Evolutionary conservation across 257 asterid genomes (phyloP).

Genomic region (Paulownia fortunei): DNA sequence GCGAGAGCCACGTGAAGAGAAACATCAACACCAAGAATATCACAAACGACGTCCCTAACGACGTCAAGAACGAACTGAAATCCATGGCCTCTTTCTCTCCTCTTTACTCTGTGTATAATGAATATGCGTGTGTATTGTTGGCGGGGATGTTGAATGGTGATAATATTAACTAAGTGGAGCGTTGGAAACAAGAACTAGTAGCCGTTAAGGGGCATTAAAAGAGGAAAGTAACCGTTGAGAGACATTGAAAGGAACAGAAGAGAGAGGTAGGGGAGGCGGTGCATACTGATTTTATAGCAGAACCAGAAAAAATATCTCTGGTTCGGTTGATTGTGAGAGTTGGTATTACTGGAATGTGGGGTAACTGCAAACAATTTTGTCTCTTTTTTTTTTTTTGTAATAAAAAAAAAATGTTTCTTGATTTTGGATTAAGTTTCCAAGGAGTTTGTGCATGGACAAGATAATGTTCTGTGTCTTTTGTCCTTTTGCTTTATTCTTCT

Average conservation of each 20-base stretch:
- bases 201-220: conserved; percentile 36
- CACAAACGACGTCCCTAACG: conserved; percentile 76
- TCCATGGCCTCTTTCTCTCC: conserved; percentile 57
- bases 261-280: not conserved
- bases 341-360: conserved; percentile 29
- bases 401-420: not conserved
- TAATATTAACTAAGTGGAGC: not conserved
- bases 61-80: conserved; percentile 83
- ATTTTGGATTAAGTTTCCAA: conserved; percentile 26
- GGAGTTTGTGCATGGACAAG: not conserved
- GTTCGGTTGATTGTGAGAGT: conserved; percentile 20
- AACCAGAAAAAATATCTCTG: not conserved
- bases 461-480: not conserved
- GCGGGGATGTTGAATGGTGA: not conserved
- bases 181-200: not conserved
- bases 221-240: conserved; percentile 39
- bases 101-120: not conserved
- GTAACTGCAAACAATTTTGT: conserved; percentile 1
- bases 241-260: not conserved
- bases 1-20: conserved; percentile 78
- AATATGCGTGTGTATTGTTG: not conserved
- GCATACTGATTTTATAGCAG: conserved; percentile 6
- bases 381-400: not conserved
- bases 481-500: not conserved
- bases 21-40: conserved; percentile 71